Evolutionary conservation across 768 basidiomycete species (phyloP), one percentile per base, ranked within the genome.

Genomic region (Pleurotus tuoliensis): DNA sequence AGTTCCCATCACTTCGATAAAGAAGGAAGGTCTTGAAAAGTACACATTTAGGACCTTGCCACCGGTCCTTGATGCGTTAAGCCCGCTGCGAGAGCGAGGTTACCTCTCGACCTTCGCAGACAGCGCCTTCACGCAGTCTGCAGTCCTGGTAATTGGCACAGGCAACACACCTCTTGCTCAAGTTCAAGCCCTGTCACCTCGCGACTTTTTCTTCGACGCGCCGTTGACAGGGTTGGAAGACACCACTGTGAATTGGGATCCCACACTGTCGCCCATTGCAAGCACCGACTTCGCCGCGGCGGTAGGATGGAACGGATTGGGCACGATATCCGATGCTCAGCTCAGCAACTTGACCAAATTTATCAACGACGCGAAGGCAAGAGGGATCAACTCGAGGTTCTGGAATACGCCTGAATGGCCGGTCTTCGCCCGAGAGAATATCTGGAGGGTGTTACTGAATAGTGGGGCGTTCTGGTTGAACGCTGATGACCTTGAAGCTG

Each of bases 371-470:
- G 80, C 81, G 1, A 77, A 82, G 53, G 63, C 60, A 15, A 57
- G 70, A 22, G 77, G 79, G 6, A 76, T 82, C 50, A 67, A 66
- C 55, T 76, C 81, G 3, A 68, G 81, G 45, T 82, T 82, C 58
- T 82, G 79, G 79, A 77, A 79, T 59, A 80, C 78, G 1, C 81
- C 80, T 1, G 76, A 69, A 6, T 80, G 74, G 73, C 81, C 80
- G 0, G 72, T 79, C 27, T 52, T 59, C 47, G 79, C 78, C 2
- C 65, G 75, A 20, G 62, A 76, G 55, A 71, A 68, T 47, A 64
- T 82, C 4, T 82, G 81, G 81, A 64, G 64, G 57, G 68, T 68
- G 44, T 58, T 82, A 51, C 49, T 76, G 59, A 64, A 76, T 38
- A 70, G 71, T 40, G 79, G 78, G 5, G 76, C 72, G 15, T 76